Conservation (phyloP, 2,329 filamentous ascomycete species). For the Talaromyces sp. region DNA sequence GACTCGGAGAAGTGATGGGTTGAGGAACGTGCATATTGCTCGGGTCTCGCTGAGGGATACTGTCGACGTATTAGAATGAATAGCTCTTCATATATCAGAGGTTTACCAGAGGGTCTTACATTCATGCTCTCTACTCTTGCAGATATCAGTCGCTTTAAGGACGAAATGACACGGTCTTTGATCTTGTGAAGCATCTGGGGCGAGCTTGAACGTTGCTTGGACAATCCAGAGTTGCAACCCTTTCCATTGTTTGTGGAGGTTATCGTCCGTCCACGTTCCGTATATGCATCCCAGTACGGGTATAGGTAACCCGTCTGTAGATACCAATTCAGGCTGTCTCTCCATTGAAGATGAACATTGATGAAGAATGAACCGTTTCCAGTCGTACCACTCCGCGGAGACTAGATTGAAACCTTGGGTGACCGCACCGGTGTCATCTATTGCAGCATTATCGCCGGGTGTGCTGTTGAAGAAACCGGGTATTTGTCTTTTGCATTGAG, state of each 20-base stretch:
- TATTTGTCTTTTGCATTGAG: not conserved
- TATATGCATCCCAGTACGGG: slow-evolving; percentile 12
- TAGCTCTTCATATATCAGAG: not conserved
- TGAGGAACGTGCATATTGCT: slow-evolving; percentile 8
- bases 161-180: slow-evolving; percentile 10
- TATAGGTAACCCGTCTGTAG: slow-evolving; percentile 5
- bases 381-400: slow-evolving; percentile 13
- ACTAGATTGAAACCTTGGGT: slow-evolving; percentile 11
- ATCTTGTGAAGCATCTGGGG: not conserved
- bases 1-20: slow-evolving; percentile 12
- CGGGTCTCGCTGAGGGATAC: not conserved
- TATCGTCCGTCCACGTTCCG: slow-evolving; percentile 9
- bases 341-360: not conserved
- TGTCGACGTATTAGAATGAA: not conserved
- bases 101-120: not conserved
- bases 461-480: slow-evolving; percentile 10
- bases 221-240: slow-evolving; percentile 10
- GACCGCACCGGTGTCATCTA: not conserved
- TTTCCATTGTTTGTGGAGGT: not conserved
- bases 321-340: slow-evolving; percentile 3
- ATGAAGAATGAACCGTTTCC: slow-evolving; percentile 12
- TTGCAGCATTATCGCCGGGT: slow-evolving; percentile 6
- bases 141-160: slow-evolving; percentile 3
- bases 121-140: slow-evolving; percentile 4
- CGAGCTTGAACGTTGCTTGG: not conserved